Conservation (phyloP, 2,329 filamentous ascomycete species). For the Mycogone perniciosa region DNA sequence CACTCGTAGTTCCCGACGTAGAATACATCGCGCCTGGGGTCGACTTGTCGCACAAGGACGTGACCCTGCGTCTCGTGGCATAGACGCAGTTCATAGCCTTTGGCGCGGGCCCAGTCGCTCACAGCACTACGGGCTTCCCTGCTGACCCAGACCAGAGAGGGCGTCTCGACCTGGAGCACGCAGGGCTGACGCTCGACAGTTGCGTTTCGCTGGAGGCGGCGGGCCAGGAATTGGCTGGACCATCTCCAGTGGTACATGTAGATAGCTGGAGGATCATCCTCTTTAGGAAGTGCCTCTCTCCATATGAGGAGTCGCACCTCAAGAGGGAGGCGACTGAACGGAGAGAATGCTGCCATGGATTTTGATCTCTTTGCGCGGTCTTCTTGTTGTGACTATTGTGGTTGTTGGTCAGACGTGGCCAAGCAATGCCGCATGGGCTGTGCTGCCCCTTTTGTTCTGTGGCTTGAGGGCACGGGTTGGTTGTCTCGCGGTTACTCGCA, state of each 20-base stretch:
- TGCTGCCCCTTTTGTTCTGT: too few species aligned
- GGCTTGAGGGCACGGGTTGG: too few species aligned
- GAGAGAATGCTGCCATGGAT: slow-evolving; percentile 12
- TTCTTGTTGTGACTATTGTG: too few species aligned
- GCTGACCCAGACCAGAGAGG: too few species aligned
- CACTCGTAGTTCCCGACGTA: slow-evolving; percentile 16
- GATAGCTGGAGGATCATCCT: slow-evolving; percentile 14
- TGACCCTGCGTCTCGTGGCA: slow-evolving; percentile 8
- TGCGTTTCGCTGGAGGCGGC: too few species aligned
- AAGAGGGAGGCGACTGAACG: slow-evolving; percentile 18
- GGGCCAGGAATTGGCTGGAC: slow-evolving; percentile 4
- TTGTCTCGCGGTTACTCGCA: too few species aligned
- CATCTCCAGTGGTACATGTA: slow-evolving; percentile 17
- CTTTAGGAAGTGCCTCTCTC: slow-evolving; percentile 12
- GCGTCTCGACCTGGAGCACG: too few species aligned
- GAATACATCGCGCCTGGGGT: slow-evolving; percentile 14
- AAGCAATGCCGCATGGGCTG: too few species aligned
- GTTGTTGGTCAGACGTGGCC: too few species aligned
- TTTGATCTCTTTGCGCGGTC: too few species aligned
- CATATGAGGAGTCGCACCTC: slow-evolving; percentile 24
- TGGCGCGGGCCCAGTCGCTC: not conserved
- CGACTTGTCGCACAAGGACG: slow-evolving; percentile 15
- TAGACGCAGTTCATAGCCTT: not conserved
- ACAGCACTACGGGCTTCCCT: too few species aligned
- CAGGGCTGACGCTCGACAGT: too few species aligned